These are phyloP conservation scores for Blastosporella zonata DNA, from an alignment of 1,284 basidiomycete genomes.

Conservation along the genomic window DNA sequence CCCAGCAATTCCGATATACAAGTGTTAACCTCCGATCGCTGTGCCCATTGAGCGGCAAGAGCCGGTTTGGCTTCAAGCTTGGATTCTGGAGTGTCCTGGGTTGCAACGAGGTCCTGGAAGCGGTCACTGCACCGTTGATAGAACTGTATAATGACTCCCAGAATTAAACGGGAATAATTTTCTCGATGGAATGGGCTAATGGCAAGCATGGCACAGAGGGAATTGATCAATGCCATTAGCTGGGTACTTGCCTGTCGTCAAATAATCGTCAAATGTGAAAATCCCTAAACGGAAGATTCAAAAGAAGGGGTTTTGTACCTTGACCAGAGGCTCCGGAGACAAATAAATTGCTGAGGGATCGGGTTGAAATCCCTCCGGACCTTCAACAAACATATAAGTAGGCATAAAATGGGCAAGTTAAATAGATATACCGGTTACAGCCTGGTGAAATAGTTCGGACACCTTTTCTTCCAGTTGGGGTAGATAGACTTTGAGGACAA, in stretches of 20 bases:
- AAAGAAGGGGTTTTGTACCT: constrained; percentile 42
- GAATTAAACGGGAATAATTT: constrained; percentile 89
- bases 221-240: constrained; percentile 89
- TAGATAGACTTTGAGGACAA: constrained; percentile 90
- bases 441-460: constrained; percentile 81
- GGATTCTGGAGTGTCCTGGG: constrained; percentile 31
- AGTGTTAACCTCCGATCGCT: constrained; percentile 72
- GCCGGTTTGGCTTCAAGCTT: constrained; percentile 46
- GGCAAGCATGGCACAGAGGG: constrained; percentile 88
- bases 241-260: constrained; percentile 69
- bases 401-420: background rate
- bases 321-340: constrained; percentile 73
- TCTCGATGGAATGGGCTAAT: constrained; percentile 96
- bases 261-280: constrained; percentile 4
- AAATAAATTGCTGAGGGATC: constrained; percentile 64
- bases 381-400: constrained; percentile 33
- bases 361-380: constrained; percentile 81
- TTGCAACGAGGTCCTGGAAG: constrained; percentile 74
- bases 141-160: constrained; percentile 95
- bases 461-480: constrained; percentile 97
- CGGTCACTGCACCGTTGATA: constrained; percentile 91
- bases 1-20: constrained; percentile 64
- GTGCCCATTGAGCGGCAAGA: constrained; percentile 86
- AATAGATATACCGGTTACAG: constrained; percentile 66
- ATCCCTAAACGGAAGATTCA: background rate